These are phyloP conservation scores for Centaurea solstitialis DNA, from an alignment of 129 eudicot species.

Conservation along the genomic window DNA sequence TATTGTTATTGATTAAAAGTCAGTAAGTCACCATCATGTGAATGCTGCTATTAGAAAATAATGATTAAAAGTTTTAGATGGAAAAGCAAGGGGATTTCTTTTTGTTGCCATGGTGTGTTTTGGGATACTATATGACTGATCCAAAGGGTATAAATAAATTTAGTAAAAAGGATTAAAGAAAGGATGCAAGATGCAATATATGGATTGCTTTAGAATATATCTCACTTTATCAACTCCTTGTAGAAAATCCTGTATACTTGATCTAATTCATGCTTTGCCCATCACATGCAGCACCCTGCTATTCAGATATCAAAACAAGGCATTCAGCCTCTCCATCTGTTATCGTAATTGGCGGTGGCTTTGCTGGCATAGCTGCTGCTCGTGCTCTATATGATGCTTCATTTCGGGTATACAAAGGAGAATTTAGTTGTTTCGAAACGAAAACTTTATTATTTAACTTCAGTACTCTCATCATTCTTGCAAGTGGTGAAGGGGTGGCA, in stretches of 20 bases:
- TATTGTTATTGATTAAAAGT: no score
- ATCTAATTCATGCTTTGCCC: not conserved
- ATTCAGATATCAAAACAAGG: conserved; percentile 46
- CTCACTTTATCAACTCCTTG: conserved; percentile 1
- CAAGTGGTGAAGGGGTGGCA: no score
- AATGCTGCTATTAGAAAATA: no score
- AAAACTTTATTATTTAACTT: not conserved
- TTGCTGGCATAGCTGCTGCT: conserved; percentile 94
- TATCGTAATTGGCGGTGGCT: conserved; percentile 83
- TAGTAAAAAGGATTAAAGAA: not conserved
- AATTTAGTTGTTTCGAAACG: not conserved
- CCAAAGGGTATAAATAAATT: no score
- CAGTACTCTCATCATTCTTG: not conserved
- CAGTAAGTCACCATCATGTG: no score
- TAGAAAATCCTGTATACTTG: not conserved
- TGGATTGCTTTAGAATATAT: not conserved
- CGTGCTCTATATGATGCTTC: conserved; percentile 91
- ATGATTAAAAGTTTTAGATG: no score
- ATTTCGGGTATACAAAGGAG: conserved; percentile 53
- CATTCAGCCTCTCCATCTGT: conserved; percentile 68
- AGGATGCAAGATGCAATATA: not conserved
- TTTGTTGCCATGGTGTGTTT: no score
- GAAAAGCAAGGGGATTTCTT: no score
- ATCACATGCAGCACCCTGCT: conserved; percentile 45
- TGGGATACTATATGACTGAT: no score